phyloP scores from a whole-genome alignment of 2,329 filamentous ascomycete genomes.

The Periconia macrospinosa region DNA sequence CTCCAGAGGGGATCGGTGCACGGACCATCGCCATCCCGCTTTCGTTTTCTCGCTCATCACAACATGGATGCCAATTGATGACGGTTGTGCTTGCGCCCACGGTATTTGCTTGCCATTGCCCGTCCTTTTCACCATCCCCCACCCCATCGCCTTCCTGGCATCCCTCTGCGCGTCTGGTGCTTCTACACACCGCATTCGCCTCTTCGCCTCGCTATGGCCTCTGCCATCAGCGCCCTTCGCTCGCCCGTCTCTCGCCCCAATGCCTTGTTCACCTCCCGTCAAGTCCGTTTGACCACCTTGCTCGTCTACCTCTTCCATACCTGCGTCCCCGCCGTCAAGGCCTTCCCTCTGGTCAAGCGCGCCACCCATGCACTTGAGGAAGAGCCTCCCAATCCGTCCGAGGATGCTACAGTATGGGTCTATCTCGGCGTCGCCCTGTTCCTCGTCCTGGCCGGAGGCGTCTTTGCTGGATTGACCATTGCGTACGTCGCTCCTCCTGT shows the following conservation, averaged over 20 bases:
- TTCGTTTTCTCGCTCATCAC: too few species aligned
- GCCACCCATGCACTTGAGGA: slow-evolving; percentile 27
- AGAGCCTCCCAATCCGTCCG: slow-evolving; percentile 37
- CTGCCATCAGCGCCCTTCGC: slow-evolving; percentile 31
- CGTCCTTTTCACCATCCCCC: not conserved
- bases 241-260: slow-evolving; percentile 23
- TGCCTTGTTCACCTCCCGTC: slow-evolving; percentile 27
- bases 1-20: too few species aligned
- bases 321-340: slow-evolving; percentile 36
- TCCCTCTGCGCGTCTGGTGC: too few species aligned
- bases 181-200: too few species aligned
- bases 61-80: not conserved
- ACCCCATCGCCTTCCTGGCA: not conserved
- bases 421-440: slow-evolving; percentile 77
- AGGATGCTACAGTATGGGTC: slow-evolving; percentile 73
- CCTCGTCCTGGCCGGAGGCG: slow-evolving; percentile 84
- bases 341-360: slow-evolving; percentile 34
- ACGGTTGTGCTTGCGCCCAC: too few species aligned
- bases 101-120: too few species aligned
- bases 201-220: slow-evolving; percentile 26
- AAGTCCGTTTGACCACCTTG: slow-evolving; percentile 28
- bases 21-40: too few species aligned
- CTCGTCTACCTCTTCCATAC: slow-evolving; percentile 34
- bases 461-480: slow-evolving; percentile 92
- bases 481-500: slow-evolving; percentile 58